Percentiles rank a stretch among this genome's conserved stretches.
Evolutionary conservation across 805 yeast genomes (phyloP).

Genomic region (Metschnikowia lochheadii): DNA sequence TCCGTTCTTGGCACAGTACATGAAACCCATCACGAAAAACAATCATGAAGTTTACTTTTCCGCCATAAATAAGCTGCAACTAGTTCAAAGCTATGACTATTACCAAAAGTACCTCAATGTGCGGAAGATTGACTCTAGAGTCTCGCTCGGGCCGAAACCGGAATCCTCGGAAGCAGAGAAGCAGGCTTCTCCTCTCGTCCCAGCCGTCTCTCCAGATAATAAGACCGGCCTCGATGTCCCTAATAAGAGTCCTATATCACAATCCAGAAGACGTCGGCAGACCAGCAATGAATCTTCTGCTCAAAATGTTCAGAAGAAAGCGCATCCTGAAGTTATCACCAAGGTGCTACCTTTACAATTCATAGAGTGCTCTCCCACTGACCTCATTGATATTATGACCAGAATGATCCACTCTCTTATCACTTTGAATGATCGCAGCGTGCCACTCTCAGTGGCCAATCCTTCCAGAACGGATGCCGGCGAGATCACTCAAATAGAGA

Average conservation of each 20-base stretch:
- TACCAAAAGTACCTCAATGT: constrained; percentile 15
- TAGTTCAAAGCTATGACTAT: constrained; percentile 12
- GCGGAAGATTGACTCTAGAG: background rate
- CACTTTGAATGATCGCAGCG: constrained; percentile 62
- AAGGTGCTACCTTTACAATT: constrained; percentile 46
- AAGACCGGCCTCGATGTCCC: background rate
- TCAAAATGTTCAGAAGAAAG: constrained; percentile 10
- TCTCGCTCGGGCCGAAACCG: background rate
- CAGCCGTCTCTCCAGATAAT: background rate
- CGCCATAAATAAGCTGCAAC: constrained; percentile 11
- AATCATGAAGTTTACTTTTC: constrained; percentile 12
- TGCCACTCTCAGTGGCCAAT: constrained; percentile 29
- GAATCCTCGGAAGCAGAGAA: background rate
- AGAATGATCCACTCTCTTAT: constrained; percentile 79
- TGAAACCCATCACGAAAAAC: constrained; percentile 12
- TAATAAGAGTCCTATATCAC: background rate
- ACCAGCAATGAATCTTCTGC: constrained; percentile 2
- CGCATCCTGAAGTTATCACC: constrained; percentile 13
- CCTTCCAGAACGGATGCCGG: constrained; percentile 19
- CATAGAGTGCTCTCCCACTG: constrained; percentile 64
- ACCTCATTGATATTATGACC: constrained; percentile 65
- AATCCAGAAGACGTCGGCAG: constrained; percentile 10
- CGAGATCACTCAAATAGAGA: constrained; percentile 21
- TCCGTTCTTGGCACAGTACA: constrained; percentile 18
- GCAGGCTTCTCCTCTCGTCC: background rate